Percentiles rank a stretch among this genome's conserved stretches.
Evolutionary conservation across 2,329 filamentous ascomycete species (phyloP).

Genomic region (Nothopassalora personata): DNA sequence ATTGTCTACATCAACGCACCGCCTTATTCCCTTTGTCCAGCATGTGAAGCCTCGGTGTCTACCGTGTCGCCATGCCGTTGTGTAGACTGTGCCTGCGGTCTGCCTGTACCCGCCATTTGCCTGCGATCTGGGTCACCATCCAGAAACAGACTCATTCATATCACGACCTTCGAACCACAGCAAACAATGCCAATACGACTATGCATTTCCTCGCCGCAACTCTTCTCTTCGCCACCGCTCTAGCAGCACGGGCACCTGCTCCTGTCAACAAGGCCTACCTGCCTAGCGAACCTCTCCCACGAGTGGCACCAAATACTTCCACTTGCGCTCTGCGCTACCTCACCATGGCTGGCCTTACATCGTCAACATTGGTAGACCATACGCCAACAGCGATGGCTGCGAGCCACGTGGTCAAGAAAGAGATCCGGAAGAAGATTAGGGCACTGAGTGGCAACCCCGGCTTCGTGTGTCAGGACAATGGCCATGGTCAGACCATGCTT

Average conservation of each 20-base stretch:
- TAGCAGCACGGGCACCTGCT: conserved; percentile 4
- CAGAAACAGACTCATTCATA: not conserved
- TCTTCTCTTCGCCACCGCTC: conserved; percentile 3
- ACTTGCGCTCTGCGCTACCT: conserved; percentile 1
- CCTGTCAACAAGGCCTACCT: not conserved
- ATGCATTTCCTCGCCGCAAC: not conserved
- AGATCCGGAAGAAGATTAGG: not conserved
- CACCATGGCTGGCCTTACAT: conserved; percentile 1
- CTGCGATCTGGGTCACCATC: not conserved
- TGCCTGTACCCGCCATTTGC: not conserved
- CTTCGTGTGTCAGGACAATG: conserved; percentile 5
- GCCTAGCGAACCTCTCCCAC: not conserved
- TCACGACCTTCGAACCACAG: not conserved
- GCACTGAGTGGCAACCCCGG: not conserved
- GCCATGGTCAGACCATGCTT: not conserved
- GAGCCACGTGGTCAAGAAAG: not conserved
- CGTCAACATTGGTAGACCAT: conserved; percentile 5
- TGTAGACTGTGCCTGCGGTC: not conserved
- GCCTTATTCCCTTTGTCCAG: not conserved
- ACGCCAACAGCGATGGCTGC: conserved; percentile 3
- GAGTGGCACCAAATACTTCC: not conserved
- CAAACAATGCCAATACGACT: not conserved
- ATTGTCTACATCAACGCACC: not conserved
- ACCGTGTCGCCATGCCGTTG: not conserved
- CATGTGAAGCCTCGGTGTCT: not conserved